A percentile compares a stretch with the other conserved stretches of the same genome.
Evolutionary conservation across 768 basidiomycete genomes (phyloP).

Genomic region (Kwoniella bestiolae): DNA sequence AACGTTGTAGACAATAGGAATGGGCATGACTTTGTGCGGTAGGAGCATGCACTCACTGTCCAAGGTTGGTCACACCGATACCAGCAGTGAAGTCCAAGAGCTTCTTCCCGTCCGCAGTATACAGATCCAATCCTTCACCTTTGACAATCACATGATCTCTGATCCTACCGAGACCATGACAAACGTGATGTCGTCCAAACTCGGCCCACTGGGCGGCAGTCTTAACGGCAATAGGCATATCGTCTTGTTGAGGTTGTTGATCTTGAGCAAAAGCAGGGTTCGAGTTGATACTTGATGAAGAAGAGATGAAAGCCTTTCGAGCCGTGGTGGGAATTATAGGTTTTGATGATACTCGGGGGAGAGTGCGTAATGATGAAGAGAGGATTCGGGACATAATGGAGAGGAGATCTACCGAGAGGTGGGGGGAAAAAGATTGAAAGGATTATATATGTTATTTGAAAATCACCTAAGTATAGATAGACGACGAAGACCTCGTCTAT

Average conservation of each 20-base stretch:
- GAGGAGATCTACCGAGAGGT: neutral
- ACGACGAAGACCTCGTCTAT: neutral
- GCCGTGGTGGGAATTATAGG: neutral
- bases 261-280: constrained; percentile 23
- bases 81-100: constrained; percentile 86
- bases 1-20: too few species aligned
- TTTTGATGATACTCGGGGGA: neutral
- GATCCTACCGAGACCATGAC: constrained; percentile 55
- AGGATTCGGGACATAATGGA: neutral
- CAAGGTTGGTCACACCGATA: constrained; percentile 78
- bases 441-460: neutral
- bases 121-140: constrained; percentile 69
- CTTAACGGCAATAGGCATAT: constrained; percentile 34
- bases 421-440: neutral
- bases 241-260: constrained; percentile 2
- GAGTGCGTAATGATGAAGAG: neutral
- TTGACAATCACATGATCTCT: constrained; percentile 55
- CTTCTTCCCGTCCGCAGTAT: constrained; percentile 71
- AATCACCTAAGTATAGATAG: neutral
- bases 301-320: constrained; percentile 11
- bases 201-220: constrained; percentile 54
- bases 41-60: constrained; percentile 69
- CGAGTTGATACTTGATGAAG: constrained; percentile 3
- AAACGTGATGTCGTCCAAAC: constrained; percentile 57
- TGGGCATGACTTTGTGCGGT: too few species aligned